Evolutionary conservation across 129 eudicot species (phyloP), one percentile per base, ranked within the genome.

Genomic region (Artemisia argyi): DNA sequence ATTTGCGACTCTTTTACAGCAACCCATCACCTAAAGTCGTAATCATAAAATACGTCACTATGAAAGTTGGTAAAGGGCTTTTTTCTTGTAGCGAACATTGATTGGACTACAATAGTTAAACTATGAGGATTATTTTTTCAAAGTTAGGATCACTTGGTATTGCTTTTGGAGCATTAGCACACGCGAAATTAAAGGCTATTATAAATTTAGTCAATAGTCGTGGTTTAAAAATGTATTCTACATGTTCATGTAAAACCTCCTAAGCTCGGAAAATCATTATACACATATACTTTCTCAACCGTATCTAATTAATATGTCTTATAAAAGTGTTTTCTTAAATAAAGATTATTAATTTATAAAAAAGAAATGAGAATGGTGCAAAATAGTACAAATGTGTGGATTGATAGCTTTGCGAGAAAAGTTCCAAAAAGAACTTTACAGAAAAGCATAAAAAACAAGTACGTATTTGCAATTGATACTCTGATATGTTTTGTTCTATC

Each of bases 361-460:
- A 44, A 15, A 35, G 16, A 39, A 55, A 57, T 3, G 11, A 52
- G 59, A 52, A 77, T 53, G 55, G 58, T 72, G 52, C 66, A 7
- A 69, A 70, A 69, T 76, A 44, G 60, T 77, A 71, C 51, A 70
- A 62, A 62, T 77, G 81, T 61, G 76, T 61, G 81, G 81, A 77
- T 44, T 64, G 9, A 50, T 50, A 50, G 67, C 13, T 7, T 46
- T 47, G 46, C 47, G 0, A 28, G 53, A 26, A 76, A 76, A 49
- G 66, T 42, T 48, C 14, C 11, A 69, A 50, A 69, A 20, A 10
- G 9, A 70, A 35, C 55, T 69, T 77, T 39, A n/a, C 28, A 20
- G 18, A 77, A 61, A 62, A 15, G 18, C 4, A 52, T n/a, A 14
- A 55, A 2, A 51, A 42, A 44, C 15, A 59, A 26, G 15, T 12